Base-by-base conservation (phyloP, 129 eudicot species). In the Gnaphalium uliginosum region DNA sequence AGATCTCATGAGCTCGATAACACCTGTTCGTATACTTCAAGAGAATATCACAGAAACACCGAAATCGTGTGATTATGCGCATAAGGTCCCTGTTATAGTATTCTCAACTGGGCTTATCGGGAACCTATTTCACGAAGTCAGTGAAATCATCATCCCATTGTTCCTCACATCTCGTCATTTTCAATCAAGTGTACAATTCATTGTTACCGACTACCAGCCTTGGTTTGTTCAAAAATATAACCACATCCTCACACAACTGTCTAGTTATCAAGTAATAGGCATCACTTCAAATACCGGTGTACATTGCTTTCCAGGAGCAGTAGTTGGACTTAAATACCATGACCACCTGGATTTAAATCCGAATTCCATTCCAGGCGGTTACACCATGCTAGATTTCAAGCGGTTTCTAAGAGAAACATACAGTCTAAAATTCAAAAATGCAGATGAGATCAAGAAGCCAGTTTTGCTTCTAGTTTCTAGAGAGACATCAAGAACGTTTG, bases 291-390 rank as follows among this genome's bases (percentile, higher is more conserved):
- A 84, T 43, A 64, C 62, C 32, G 72, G 60, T 1, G 84, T 69
- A 0, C 96, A 86, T 75, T 89, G 91, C 72, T 86, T 89, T 69
- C 89, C 89, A 6, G 83, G 82, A 3, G 87, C 79, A 0, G 81
- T 89, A 1, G 69, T 86, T 7, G 89, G 96, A 59, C 79, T 89
- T 11, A 84, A 74, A 39, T 81, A 53, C 76, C 94, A 89, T 69
- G 79, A 51, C 24, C 58, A 81, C 35, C 66, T 89, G 41, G 75
- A 81, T 1, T 6, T 89, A 32, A 76, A 86, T 63, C 39, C 82
- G 4, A 61, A 81, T 23, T 78, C 72, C 1, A 81, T 79, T 50
- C 88, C 87, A 0, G 46, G 65, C 27, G 85, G 87, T 13, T 50
- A 78, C 60, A 50, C 86, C 29, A 81, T 86, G 79, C 39, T 24